Base-by-base conservation (phyloP, 805 yeast species). In the Wickerhamomyces bovis region DNA sequence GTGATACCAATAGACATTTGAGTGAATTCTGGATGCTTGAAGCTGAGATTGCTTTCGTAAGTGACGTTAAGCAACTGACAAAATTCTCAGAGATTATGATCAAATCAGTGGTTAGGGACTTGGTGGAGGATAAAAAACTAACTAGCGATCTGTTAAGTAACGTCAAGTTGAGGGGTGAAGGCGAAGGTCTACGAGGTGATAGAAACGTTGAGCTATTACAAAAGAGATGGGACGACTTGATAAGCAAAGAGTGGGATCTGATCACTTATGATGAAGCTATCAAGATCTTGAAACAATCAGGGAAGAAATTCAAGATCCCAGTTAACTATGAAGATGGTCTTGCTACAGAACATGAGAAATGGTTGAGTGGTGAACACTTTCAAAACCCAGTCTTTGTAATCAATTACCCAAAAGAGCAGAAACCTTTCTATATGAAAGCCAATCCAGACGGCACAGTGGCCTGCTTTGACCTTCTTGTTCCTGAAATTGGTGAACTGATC, bases 11-110 rank as follows among this genome's bases (percentile, higher is more conserved):
- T 57, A 74, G 99, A 44, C 99, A 94, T 63, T 66, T 94, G 48
- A 78, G 92, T 49, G 99, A 94, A 64, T 94, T 94, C 64, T 94
- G 97, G 97, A 90, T 94, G 97, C 66, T 94, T 3, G 99, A 94
- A 64, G 95, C 89, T 0, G 99, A 94, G 62, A 65, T 89, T 19
- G 81, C 88, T 9, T 86, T 85, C 63, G 66, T 85, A 2, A 71
- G 72, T 6, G 64, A 70, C 13, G 75, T 90, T 7, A 59, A 61
- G 4, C 84, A 83, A 49, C 65, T 94, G 46, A 83, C 92, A 2
- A 58, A 57, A 2, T 75, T 88, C 43, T 78, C 83, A 2, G 96
- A 90, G 61, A 58, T 60, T 1, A 84, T 89, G 95, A 70, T 88
- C 33, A 77, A 81, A 48, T 57, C 61, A 38, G 75, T 80, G 4